Evolutionary conservation across 2,329 filamentous ascomycete species (phyloP).

Genomic region (Cadophora luteo-olivacea): DNA sequence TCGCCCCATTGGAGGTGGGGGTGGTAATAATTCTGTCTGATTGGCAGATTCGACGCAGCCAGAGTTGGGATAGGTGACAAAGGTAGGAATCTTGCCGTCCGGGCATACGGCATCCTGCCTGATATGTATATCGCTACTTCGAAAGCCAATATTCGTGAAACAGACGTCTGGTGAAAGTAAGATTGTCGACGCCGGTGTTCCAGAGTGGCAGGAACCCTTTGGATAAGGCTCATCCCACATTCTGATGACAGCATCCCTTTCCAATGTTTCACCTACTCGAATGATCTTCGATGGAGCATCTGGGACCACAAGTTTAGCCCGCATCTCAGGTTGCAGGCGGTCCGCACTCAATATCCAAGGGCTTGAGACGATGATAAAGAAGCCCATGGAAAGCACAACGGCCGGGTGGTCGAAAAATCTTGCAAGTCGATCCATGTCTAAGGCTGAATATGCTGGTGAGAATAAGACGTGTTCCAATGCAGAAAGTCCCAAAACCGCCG

Average conservation of each 20-base stretch:
- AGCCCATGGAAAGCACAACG: too few species aligned
- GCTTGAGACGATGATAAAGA: too few species aligned
- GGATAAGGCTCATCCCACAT: constrained; percentile 4
- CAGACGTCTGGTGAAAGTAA: background rate
- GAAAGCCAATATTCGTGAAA: background rate
- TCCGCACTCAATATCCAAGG: too few species aligned
- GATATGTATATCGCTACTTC: background rate
- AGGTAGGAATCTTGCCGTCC: background rate
- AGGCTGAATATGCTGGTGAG: too few species aligned
- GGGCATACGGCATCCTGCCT: background rate
- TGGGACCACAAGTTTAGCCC: too few species aligned
- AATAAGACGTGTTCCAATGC: too few species aligned
- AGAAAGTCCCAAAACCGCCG: too few species aligned
- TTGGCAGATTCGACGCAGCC: background rate
- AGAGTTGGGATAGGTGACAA: background rate
- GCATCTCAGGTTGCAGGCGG: too few species aligned
- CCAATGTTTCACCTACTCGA: too few species aligned
- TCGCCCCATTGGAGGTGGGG: background rate
- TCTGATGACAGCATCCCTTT: background rate
- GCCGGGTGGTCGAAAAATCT: too few species aligned
- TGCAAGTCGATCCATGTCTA: too few species aligned
- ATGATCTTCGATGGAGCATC: too few species aligned
- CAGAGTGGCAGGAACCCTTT: background rate
- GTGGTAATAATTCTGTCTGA: background rate
- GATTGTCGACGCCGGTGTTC: background rate